Conservation (phyloP, 2,329 filamentous ascomycete species). For the Xylariaceae sp. region DNA sequence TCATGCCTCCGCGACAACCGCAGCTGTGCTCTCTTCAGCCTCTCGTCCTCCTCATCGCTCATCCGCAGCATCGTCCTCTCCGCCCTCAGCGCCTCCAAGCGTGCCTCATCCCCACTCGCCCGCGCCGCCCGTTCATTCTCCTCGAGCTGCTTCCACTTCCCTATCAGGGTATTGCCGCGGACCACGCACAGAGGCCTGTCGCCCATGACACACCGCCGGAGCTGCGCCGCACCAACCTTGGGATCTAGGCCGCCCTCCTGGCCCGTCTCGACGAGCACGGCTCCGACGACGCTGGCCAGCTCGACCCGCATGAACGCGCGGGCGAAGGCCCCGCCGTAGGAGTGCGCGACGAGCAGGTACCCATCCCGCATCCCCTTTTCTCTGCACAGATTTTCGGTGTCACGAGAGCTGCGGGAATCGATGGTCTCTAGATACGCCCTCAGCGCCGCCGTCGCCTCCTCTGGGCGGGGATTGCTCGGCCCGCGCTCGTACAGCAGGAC, state of each 20-base stretch:
- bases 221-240: slow-evolving; percentile 16
- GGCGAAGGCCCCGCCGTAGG: slow-evolving; percentile 27
- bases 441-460: slow-evolving; percentile 14
- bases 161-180: slow-evolving; percentile 19
- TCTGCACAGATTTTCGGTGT: background rate
- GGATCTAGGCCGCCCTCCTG: slow-evolving; percentile 25
- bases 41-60: slow-evolving; percentile 21
- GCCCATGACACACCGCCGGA: slow-evolving; percentile 13
- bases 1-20: slow-evolving; percentile 13
- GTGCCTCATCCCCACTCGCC: slow-evolving; percentile 1
- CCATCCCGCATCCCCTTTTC: background rate
- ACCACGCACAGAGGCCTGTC: slow-evolving; percentile 22
- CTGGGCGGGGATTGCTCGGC: slow-evolving; percentile 6
- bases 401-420: background rate
- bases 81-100: slow-evolving; percentile 1
- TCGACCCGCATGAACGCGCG: slow-evolving; percentile 13
- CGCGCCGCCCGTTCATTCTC: slow-evolving; percentile 5
- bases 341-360: slow-evolving; percentile 25
- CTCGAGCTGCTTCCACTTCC: slow-evolving; percentile 16
- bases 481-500: slow-evolving; percentile 22
- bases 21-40: slow-evolving; percentile 24
- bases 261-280: slow-evolving; percentile 26
- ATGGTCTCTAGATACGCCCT: slow-evolving; percentile 9
- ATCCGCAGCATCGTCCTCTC: slow-evolving; percentile 16
- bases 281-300: slow-evolving; percentile 11